Conservation (phyloP, 306 rosid genomes). For the Nissolia schottii region DNA sequence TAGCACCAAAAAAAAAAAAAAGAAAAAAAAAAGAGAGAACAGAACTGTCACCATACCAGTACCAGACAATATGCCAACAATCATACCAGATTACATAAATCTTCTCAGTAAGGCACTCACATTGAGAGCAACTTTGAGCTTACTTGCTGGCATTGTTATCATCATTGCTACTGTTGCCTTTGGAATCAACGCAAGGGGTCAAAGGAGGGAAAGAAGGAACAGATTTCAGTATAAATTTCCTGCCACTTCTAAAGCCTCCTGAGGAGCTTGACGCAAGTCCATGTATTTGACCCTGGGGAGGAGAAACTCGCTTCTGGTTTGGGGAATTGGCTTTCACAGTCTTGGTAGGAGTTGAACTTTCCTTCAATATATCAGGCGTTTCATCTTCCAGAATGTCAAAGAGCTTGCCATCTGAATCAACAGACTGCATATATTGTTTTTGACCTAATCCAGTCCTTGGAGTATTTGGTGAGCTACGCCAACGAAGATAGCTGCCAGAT, state of each 20-base stretch:
- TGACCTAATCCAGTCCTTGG: conserved; percentile 34
- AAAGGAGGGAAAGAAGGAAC: conserved; percentile 61
- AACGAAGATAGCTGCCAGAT: conserved; percentile 30
- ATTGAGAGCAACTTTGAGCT: conserved; percentile 10
- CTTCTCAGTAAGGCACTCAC: neutral
- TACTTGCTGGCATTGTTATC: conserved; percentile 23
- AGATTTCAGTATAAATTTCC: conserved; percentile 45
- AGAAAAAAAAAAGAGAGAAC: neutral
- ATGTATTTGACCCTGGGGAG: conserved; percentile 41
- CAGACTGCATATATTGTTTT: conserved; percentile 9
- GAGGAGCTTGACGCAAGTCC: conserved; percentile 49
- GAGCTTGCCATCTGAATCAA: conserved; percentile 28
- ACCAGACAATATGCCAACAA: conserved; percentile 21
- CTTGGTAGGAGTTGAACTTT: conserved; percentile 32
- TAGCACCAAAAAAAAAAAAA: neutral
- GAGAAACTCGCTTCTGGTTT: conserved; percentile 62
- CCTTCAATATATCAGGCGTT: conserved; percentile 52
- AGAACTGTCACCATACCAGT: neutral
- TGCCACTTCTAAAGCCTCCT: conserved; percentile 44
- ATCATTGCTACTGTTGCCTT: conserved; percentile 8
- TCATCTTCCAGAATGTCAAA: conserved; percentile 48
- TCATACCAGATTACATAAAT: neutral
- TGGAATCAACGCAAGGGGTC: conserved; percentile 46
- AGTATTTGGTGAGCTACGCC: conserved; percentile 49
- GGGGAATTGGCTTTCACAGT: conserved; percentile 60